Base-by-base conservation (phyloP, 73 alveolate species). In the Blepharisma stoltei region DNA sequence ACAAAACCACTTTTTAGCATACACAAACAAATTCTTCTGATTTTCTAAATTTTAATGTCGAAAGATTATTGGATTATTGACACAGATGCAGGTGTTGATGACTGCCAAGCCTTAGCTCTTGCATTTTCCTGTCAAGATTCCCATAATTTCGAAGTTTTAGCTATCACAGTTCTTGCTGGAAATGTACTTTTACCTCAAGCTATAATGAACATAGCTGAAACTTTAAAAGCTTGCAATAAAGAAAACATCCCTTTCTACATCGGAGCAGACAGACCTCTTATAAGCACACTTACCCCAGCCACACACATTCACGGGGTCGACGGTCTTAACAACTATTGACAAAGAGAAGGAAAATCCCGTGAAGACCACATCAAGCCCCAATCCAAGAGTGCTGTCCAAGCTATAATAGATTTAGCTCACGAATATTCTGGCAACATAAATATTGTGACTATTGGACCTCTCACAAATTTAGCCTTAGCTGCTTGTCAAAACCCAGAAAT, bases 11-110 rank as follows among this genome's bases (percentile, higher is more conserved):
- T 32, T 32, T n/a, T 32, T 1, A 32, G 41, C 41, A 32, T 32
- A n/a, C n/a, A n/a, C n/a, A n/a, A n/a, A n/a, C n/a, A 32, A 32
- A 32, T 32, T 32, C 41, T 32, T 32, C 41, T 32, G 41, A 3
- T 32, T 32, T 1, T 1, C 41, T 32, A 32, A 32, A 32, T 32
- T 32, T 32, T 32, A 20, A 60, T 60, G 73, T 60, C 73, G 2
- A 60, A 60, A 60, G 2, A 11, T 4, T 25, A 20, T 53, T 88
- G 80, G 88, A 88, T 88, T 48, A 73, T 88, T 21, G 95, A 88
- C 54, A 88, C 95, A 45, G 95, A 88, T 69, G 84, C 89, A 50
- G 95, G 95, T 5, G 80, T 85, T 53, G 95, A 88, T 32, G 95
- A 88, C 71, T 90, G 92, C n/a, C 88, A 89, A 73, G 95, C 95